phyloP scores from a whole-genome alignment of 208 protist species.

The Trypanosoma congolense region DNA sequence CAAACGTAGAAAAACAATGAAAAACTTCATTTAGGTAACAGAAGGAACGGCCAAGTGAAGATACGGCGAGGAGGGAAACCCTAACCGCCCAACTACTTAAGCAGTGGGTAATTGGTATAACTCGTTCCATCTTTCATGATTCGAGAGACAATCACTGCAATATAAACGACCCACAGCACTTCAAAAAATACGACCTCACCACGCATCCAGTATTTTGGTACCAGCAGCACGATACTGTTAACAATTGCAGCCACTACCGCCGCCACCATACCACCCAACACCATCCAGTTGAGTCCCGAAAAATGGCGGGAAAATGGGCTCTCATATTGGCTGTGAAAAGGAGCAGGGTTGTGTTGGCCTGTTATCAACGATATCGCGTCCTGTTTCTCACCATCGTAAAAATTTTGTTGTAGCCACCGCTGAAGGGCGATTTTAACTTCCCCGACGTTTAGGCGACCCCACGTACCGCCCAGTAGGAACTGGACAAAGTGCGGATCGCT shows the following conservation, averaged over 20 bases:
- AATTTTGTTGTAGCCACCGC: constrained; percentile 78
- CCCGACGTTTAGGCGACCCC: constrained; percentile 2
- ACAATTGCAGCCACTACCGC: constrained; percentile 29
- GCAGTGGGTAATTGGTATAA: constrained; percentile 67
- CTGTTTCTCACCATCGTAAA: constrained; percentile 77
- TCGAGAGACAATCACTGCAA: constrained; percentile 32
- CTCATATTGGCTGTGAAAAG: constrained; percentile 53
- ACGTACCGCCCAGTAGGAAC: constrained; percentile 35
- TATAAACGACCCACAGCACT: constrained; percentile 39
- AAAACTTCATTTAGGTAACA: no score
- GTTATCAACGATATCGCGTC: constrained; percentile 72
- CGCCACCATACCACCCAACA: constrained; percentile 44
- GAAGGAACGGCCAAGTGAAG: no score
- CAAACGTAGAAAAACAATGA: no score
- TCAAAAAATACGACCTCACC: constrained; percentile 26
- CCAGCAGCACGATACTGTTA: constrained; percentile 28
- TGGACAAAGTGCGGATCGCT: constrained; percentile 61
- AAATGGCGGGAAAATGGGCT: constrained; percentile 65
- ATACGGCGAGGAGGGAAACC: no score
- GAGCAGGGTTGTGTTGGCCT: constrained; percentile 51
- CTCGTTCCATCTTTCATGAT: constrained; percentile 47
- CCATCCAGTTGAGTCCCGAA: constrained; percentile 52
- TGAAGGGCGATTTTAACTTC: constrained; percentile 40
- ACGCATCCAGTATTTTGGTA: constrained; percentile 18
- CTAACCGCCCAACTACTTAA: constrained; percentile 19